A percentile compares a stretch with the other conserved stretches of the same genome.
These are phyloP conservation scores for Phyllosticta citribraziliensis DNA, from an alignment of 2,329 filamentous ascomycete species.

Conservation along the genomic window DNA sequence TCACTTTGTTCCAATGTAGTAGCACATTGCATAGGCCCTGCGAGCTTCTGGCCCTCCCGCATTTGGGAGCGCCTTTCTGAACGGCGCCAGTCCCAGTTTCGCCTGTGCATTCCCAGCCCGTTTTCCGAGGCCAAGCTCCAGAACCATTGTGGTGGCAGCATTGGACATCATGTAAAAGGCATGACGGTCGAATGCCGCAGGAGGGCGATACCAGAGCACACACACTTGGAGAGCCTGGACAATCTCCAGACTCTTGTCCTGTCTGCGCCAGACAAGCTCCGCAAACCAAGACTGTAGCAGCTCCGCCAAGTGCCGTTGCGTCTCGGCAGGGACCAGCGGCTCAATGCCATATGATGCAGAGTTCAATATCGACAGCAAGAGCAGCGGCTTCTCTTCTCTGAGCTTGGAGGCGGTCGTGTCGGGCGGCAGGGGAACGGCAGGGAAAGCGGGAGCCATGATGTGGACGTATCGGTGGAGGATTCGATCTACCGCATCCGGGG, in stretches of 20 bases:
- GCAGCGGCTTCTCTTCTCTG: conserved; percentile 47
- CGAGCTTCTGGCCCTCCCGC: conserved; percentile 48
- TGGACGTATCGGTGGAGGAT: conserved; percentile 49
- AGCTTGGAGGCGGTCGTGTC: conserved; percentile 45
- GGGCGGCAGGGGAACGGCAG: conserved; percentile 47
- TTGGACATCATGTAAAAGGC: conserved; percentile 86
- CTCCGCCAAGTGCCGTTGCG: conserved; percentile 53
- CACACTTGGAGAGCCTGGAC: conserved; percentile 68
- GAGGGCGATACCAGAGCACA: conserved; percentile 78
- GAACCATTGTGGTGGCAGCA: conserved; percentile 68
- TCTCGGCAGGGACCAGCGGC: conserved; percentile 37
- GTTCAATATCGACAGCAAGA: conserved; percentile 50
- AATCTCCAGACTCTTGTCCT: conserved; percentile 73
- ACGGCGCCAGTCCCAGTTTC: conserved; percentile 24
- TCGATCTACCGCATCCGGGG: conserved; percentile 40
- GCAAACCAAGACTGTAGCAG: conserved; percentile 66
- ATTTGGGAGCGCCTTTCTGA: conserved; percentile 30
- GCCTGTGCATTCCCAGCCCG: conserved; percentile 36
- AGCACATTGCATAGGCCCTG: conserved; percentile 49
- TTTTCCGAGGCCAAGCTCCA: conserved; percentile 70
- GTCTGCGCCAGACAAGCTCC: conserved; percentile 62
- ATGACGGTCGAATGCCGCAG: conserved; percentile 72
- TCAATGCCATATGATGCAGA: conserved; percentile 40
- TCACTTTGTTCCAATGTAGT: conserved; percentile 49
- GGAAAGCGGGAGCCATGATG: conserved; percentile 46